Percentiles rank a stretch among this genome's conserved stretches.
Conservation (phyloP, 495 filamentous ascomycete species). For the Cryomyces minteri region DNA sequence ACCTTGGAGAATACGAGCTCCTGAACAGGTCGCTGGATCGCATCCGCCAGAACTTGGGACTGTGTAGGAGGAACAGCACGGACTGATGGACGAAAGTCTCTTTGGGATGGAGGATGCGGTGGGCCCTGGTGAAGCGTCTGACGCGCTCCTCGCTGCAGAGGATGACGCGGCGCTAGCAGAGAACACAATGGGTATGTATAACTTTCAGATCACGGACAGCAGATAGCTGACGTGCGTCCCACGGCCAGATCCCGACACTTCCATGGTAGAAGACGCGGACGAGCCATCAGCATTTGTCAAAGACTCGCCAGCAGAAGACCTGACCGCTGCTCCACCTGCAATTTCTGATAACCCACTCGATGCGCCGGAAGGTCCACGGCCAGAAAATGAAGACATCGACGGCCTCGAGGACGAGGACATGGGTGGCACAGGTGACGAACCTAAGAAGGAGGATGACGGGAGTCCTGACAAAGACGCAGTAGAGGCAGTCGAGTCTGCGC, state of each 20-base stretch:
- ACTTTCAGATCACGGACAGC: background rate
- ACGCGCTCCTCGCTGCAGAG: slow-evolving; percentile 6
- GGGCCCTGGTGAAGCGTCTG: slow-evolving; percentile 6
- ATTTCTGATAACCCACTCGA: slow-evolving; percentile 71
- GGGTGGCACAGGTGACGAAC: slow-evolving; percentile 45
- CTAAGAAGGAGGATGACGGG: slow-evolving; percentile 38
- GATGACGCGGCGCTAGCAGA: slow-evolving; percentile 6
- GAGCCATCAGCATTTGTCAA: slow-evolving; percentile 25
- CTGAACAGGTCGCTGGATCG: no score
- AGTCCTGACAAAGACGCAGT: slow-evolving; percentile 23
- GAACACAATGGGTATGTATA: background rate
- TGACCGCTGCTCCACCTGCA: slow-evolving; percentile 31
- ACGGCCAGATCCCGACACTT: slow-evolving; percentile 3
- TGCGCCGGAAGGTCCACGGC: slow-evolving; percentile 58
- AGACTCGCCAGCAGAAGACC: slow-evolving; percentile 24
- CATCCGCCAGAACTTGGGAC: no score
- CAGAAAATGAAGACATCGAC: slow-evolving; percentile 42
- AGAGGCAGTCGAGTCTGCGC: slow-evolving; percentile 8
- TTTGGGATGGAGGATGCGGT: slow-evolving; percentile 6
- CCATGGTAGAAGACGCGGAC: slow-evolving; percentile 21
- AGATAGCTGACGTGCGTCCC: background rate
- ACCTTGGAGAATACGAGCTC: no score
- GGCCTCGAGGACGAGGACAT: slow-evolving; percentile 66
- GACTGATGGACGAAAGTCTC: slow-evolving; percentile 21
- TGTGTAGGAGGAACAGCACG: no score